Evolutionary conservation across 208 protist species (phyloP), one percentile per base, ranked within the genome.

Genomic region (Crithidia fasciculata): DNA sequence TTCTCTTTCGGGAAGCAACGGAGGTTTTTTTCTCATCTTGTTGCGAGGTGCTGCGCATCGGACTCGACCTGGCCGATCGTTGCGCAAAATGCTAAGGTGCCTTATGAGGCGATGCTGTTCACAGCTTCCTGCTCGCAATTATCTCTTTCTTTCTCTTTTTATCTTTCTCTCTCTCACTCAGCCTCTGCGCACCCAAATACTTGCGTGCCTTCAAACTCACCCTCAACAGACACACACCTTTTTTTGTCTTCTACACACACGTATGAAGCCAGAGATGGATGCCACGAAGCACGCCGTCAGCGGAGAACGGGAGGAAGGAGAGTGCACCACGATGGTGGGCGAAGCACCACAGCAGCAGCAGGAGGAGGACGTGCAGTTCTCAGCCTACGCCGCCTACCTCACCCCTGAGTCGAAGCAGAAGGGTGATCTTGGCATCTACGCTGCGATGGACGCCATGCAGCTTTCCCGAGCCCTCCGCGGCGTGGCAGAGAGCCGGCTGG

Each of bases 371-470:
- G 28, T n/a, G 28, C 69, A 44, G 4, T 41, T n/a, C 2, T 41
- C 58, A 0, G 50, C 72, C 37, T 66, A 45, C 41, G 72, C 54
- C 12, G 18, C 36, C 13, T 76, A 76, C 18, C 69, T 75, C 12
- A 86, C 88, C 10, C 71, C 55, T 2, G 76, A 84, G 36, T 83
- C 91, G 10, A 89, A 89, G 41, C 43, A 77, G n/a, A 87, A 90
- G 36, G 91, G 91, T 3, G 91, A 96, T 66, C 83, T 88, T 40
- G 88, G 91, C 39, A 77, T 90, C 66, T 91, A 93, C 80, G 88
- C 91, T 0, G 86, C 91, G 6, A 83, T 95, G 49, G 78, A 86
- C 52, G 91, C 91, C n/a, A 80, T 86, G 36, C 73, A 78, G 4
- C 72, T 95, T 2, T 76, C 91, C 4, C 80, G 81, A 10, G 84